A percentile compares a stretch with the other conserved stretches of the same genome.
Conservation (phyloP, 1,284 basidiomycete genomes). For the Trichosporon asahii region DNA sequence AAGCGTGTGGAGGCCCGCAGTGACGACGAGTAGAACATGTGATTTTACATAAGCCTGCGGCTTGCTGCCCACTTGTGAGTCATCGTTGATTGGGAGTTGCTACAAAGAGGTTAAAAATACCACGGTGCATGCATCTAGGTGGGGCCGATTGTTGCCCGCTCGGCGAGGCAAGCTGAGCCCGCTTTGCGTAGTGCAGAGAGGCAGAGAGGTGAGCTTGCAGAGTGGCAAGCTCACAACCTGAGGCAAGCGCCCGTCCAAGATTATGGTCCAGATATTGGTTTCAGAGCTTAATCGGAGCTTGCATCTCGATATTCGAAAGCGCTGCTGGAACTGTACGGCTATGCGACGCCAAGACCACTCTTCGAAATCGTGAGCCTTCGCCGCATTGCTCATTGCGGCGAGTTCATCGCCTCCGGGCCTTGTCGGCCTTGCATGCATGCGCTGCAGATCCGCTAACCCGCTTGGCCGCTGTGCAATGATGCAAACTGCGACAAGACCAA, state of each 20-base stretch:
- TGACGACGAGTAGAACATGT: neutral
- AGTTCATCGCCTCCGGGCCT: neutral
- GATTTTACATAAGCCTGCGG: neutral
- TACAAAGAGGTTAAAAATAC: neutral
- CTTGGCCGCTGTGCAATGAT: too few relatives aligned
- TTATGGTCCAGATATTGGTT: neutral
- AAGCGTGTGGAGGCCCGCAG: neutral
- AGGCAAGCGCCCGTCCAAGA: neutral
- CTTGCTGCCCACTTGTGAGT: neutral
- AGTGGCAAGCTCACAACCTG: neutral
- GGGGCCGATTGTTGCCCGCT: neutral
- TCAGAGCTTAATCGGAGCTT: neutral
- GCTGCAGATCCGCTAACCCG: neutral
- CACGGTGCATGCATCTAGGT: neutral
- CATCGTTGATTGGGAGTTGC: neutral
- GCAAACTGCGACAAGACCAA: neutral
- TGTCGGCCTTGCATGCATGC: neutral
- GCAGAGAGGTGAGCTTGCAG: neutral
- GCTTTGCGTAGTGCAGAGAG: neutral
- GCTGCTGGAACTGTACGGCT: neutral
- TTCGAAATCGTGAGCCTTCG: neutral
- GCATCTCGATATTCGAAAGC: neutral
- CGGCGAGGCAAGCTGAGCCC: neutral
- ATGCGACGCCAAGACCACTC: neutral
- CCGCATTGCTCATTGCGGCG: neutral